Conservation (phyloP, 164 flowering plant genomes). For the Magnolia sinica region DNA sequence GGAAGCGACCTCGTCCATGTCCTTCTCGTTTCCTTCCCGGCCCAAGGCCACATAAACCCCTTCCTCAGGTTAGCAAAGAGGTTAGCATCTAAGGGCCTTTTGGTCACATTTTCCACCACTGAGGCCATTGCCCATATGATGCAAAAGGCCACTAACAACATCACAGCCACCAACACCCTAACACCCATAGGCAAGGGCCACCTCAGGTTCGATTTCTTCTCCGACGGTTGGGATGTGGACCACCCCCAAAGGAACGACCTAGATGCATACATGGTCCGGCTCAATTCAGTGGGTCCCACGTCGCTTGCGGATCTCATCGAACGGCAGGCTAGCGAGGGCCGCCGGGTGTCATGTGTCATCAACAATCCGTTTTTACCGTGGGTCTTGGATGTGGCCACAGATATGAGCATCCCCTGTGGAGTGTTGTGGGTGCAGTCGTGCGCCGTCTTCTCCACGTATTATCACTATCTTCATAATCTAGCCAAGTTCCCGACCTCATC, state of each 20-base stretch:
- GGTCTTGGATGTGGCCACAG: conserved; percentile 55
- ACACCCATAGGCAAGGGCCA: conserved; percentile 6
- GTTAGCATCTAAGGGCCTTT: conserved; percentile 25
- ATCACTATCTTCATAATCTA: conserved; percentile 31
- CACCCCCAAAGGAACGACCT: conserved; percentile 17
- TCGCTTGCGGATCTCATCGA: conserved; percentile 23
- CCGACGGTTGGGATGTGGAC: conserved; percentile 32
- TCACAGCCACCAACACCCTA: conserved; percentile 7
- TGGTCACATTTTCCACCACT: conserved; percentile 30
- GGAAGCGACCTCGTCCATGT: conserved; percentile 18
- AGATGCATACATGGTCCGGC: conserved; percentile 21
- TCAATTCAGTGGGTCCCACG: conserved; percentile 19
- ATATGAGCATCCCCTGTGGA: conserved; percentile 43
- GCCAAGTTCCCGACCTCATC: neutral
- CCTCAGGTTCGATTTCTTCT: conserved; percentile 29
- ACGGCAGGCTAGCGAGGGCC: neutral
- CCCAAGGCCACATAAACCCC: conserved; percentile 31
- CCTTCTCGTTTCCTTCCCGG: conserved; percentile 24
- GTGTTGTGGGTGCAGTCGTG: conserved; percentile 65
- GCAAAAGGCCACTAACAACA: conserved; percentile 9
- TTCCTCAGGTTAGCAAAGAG: conserved; percentile 24
- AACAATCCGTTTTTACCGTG: conserved; percentile 68
- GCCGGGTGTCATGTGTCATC: conserved; percentile 23
- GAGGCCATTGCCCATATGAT: conserved; percentile 18
- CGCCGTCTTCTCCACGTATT: conserved; percentile 50